Conservation (phyloP, 768 basidiomycete genomes). For the Tricholoma terreum region DNA sequence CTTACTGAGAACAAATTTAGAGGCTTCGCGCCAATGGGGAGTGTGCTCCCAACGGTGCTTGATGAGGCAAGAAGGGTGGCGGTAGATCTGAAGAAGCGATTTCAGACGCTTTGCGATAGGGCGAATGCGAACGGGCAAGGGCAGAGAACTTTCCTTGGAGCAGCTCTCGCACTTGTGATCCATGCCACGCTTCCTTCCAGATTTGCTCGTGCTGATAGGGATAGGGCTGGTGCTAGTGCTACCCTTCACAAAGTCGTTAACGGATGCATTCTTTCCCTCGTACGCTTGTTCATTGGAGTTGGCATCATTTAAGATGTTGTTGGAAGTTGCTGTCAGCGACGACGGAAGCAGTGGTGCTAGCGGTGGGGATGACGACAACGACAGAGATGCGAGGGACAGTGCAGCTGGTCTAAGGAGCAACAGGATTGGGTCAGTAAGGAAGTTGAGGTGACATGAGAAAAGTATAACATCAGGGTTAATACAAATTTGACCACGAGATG, state of each 20-base stretch:
- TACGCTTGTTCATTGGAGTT: slow-evolving; percentile 17
- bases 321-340: slow-evolving; percentile 23
- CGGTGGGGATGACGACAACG: slow-evolving; percentile 41
- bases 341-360: slow-evolving; percentile 18
- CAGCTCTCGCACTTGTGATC: slow-evolving; percentile 94
- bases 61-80: slow-evolving; percentile 91
- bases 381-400: slow-evolving; percentile 43
- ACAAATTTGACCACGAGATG: background rate
- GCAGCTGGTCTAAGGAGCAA: slow-evolving; percentile 28
- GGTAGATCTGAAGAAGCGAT: slow-evolving; percentile 58
- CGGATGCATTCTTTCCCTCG: slow-evolving; percentile 23
- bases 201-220: slow-evolving; percentile 34
- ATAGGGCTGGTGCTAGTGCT: slow-evolving; percentile 29
- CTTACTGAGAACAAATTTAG: slow-evolving; percentile 88
- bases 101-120: background rate
- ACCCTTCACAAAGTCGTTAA: slow-evolving; percentile 13
- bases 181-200: slow-evolving; percentile 75
- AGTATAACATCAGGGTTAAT: slow-evolving; percentile 2
- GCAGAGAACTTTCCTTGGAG: slow-evolving; percentile 64
- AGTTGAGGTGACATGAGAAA: slow-evolving; percentile 1
- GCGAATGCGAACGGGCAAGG: slow-evolving; percentile 4
- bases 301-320: slow-evolving; percentile 20
- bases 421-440: background rate
- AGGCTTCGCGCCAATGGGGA: slow-evolving; percentile 91
- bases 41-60: slow-evolving; percentile 99